Base-by-base conservation (phyloP, 2,329 filamentous ascomycete species). In the Alternaria novae-zelandiae region DNA sequence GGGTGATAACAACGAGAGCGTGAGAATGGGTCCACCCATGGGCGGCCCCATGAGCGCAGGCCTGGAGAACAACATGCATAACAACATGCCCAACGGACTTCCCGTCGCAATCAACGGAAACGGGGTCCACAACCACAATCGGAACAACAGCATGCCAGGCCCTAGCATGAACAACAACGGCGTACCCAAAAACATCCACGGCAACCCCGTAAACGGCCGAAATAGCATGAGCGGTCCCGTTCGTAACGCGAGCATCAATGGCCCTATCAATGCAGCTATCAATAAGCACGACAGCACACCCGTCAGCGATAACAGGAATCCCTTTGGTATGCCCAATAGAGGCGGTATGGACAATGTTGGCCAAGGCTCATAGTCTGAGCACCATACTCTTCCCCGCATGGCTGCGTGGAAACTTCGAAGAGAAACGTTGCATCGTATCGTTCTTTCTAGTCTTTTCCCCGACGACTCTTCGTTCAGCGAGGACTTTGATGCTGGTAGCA, bases 1-100 rank as follows among this genome's bases (percentile, higher is more conserved):
- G 81, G 83, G 83, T 20, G 81, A 84, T 64, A 80, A 81, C 54
- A 77, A 81, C 46, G 81, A 82, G 45, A 73, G 68, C 23, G 67
- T 74, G 6, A 65, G 72, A 12, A 59, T 78, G 12, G 67, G 66
- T 13, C 61, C 68, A 9, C 32, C 67, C 12, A 28, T 74, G 11
- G 66, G 60, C 5, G 41, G 49, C 6, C 13, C 70, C 6, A 71
- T 75, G 61, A 64, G 66, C n/a, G 26, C 66, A 15, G 59, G 49
- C 20, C 66, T 78, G 49, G 67, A 73, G 32, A 72, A 65, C 25
- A 57, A 57, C 15, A 70, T 76, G 60, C 68, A 68, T 59, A 65
- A 61, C 23, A 63, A 47, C 15, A 65, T 77, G 59, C 57, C 54
- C 63, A 60, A 41, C 23, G 36, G 21, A 11, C 53, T 49, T 5